phyloP scores from a whole-genome alignment of 176 grass and related monocot genomes.

The Ensete glaucum region DNA sequence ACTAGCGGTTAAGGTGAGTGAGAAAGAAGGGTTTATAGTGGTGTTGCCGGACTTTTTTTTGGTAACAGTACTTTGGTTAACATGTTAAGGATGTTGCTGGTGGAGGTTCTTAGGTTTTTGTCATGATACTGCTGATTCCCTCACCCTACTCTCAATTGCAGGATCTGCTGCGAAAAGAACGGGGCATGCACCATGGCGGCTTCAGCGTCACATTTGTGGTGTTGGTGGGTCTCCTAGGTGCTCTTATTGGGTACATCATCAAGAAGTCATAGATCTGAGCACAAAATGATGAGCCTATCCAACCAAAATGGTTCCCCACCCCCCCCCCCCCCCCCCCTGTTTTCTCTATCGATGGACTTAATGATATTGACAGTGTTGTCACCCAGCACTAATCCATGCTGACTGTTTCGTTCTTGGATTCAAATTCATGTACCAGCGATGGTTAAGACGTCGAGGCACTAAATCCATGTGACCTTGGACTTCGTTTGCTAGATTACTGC shows the following conservation, averaged over 20 bases:
- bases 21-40: too few relatives aligned
- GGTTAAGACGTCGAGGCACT: slow-evolving; percentile 2
- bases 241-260: slow-evolving; percentile 63
- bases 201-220: slow-evolving; percentile 87
- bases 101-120: too few relatives aligned
- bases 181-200: slow-evolving; percentile 36
- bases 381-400: not conserved
- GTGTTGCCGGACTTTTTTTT: too few relatives aligned
- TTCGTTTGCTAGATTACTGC: not conserved
- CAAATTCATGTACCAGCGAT: not conserved
- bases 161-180: slow-evolving; percentile 76
- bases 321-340: too few relatives aligned
- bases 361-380: not conserved
- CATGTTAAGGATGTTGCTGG: too few relatives aligned
- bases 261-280: slow-evolving; percentile 57
- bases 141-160: slow-evolving; percentile 10
- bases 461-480: not conserved
- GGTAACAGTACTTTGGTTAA: too few relatives aligned
- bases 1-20: too few relatives aligned
- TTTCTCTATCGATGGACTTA: not conserved
- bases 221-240: slow-evolving; percentile 56
- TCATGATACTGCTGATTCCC: too few relatives aligned
- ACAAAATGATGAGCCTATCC: not conserved
- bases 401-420: not conserved
- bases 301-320: too few relatives aligned